Evolutionary conservation across 2,329 filamentous ascomycete genomes (phyloP), one percentile per base, ranked within the genome.

Genomic region (Niveomyces coronatus): DNA sequence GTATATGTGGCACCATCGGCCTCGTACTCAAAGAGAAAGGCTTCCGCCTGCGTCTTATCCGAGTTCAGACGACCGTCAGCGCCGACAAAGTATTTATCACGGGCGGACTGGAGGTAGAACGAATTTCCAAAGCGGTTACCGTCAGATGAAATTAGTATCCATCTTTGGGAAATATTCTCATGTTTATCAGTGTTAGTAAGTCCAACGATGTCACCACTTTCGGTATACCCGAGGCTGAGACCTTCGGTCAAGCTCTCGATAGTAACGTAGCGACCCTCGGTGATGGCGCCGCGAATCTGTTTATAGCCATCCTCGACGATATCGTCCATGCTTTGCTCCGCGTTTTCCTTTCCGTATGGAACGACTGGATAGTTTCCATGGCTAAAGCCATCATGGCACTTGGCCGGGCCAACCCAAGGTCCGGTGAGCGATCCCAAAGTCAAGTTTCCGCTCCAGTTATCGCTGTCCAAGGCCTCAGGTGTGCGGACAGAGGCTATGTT

Each of bases 251-350:
- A n/a, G 38, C 22, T 42, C 49, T 71, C 68, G 39, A 74, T 69
- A 3, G 65, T 64, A 13, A 74, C 55, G 46, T 65, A 72, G 19
- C 69, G 65, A 15, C 70, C 71, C 47, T 74, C 70, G 9, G 67
- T 73, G 16, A 74, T 52, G 15, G 61, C 54, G 4, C 70, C 70
- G 5, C 70, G 56, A n/a, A 68, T 60, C 28, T 56, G 49, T 52
- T 75, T 74, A 57, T 63, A 71, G 3, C 70, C 71, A 31, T 70
- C 55, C 46, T 74, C 70, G 32, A 60, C 56, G 4, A 57, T 53
- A 13, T 58, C 57, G 4, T 51, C 50, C 33, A 61, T 57, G 20
- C 58, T 48, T 26, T 35, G 24, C n/a, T 43, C 23, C 11, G 34
- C 33, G 14, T 58, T 63, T 37, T 51, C 39, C 39, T 48, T 44